Base-by-base conservation (phyloP, 177 flowering plant species). In the Telopea speciosissima region DNA sequence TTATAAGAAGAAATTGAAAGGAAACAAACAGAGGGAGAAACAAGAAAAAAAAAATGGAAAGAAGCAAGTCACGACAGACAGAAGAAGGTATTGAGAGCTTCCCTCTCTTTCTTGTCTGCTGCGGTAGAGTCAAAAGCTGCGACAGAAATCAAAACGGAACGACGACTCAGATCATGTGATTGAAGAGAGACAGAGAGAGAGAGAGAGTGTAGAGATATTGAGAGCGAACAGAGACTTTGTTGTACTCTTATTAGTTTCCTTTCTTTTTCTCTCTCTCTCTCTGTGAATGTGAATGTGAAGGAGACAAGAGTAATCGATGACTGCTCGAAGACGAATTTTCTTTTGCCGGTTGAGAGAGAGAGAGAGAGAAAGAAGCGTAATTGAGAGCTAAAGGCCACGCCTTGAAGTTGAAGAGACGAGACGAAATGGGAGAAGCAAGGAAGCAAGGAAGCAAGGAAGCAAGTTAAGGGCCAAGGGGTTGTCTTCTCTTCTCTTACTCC, bases 361-460 rank as follows among this genome's bases (percentile, higher is more conserved):
- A 68, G 73, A 70, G 73, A 72, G 78, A 69, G n/a, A n/a, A 9
- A 70, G 70, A 74, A 25, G 77, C 64, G 74, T 40, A 80, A 82
- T 80, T 74, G 79, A 80, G 77, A 79, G 75, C 73, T 59, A 73
- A 28, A 75, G 58, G 72, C 74, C 84, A 81, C 84, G 83, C 84
- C 75, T 81, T 68, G 8, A 58, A 45, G 16, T 44, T 62, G 68
- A 52, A 63, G 76, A 63, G 67, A 42, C 26, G 76, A 52, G 56
- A 52, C 40, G 24, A 60, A 65, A 67, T 22, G 67, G 42, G 8
- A 66, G 63, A 26, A 42, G 66, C n/a, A n/a, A n/a, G 61, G 9
- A 36, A 63, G 52, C 31, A 54, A 8, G 31, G 40, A 9, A 42
- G 66, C n/a, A n/a, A n/a, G 61, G 9, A 36, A 63, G 52, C 31